phyloP scores from a whole-genome alignment of 768 basidiomycete genomes.

The Lactarius hatsudake region DNA sequence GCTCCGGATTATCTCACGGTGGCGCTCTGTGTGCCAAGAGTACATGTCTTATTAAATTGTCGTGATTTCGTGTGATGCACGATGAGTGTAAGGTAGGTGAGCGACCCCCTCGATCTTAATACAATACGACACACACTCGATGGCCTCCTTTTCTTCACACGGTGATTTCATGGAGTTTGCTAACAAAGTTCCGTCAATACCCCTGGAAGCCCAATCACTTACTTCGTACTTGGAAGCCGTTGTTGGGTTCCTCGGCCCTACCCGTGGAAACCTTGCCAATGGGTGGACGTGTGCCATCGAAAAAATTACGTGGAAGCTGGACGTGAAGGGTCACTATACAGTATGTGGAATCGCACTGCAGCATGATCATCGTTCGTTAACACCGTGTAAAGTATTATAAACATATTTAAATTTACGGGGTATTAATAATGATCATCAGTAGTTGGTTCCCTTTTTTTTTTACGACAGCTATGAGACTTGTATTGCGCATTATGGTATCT shows the following conservation, averaged over 20 bases:
- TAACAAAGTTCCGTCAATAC: constrained; percentile 21
- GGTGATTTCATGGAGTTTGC: background rate
- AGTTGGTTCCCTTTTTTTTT: too few species aligned
- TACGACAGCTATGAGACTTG: background rate
- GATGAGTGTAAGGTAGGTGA: background rate
- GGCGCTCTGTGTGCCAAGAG: background rate
- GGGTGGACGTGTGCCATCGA: background rate
- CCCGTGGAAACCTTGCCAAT: background rate
- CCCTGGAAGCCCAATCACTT: background rate
- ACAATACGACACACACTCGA: background rate
- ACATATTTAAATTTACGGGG: too few species aligned
- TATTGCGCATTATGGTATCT: too few species aligned
- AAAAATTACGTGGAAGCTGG: constrained; percentile 8
- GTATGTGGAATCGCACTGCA: background rate
- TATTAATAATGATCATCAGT: too few species aligned
- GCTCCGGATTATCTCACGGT: constrained; percentile 17
- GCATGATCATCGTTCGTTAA: too few species aligned
- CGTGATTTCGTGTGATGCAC: background rate
- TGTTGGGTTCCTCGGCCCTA: background rate
- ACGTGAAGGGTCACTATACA: background rate
- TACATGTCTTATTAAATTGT: background rate
- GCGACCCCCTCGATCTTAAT: constrained; percentile 15
- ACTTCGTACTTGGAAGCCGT: constrained; percentile 5
- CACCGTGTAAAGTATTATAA: too few species aligned
- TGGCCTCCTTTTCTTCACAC: constrained; percentile 15